A percentile compares a stretch with the other conserved stretches of the same genome.
These are phyloP conservation scores for Eleusine indica DNA, from an alignment of 176 grass and related monocot genomes.

Conservation along the genomic window DNA sequence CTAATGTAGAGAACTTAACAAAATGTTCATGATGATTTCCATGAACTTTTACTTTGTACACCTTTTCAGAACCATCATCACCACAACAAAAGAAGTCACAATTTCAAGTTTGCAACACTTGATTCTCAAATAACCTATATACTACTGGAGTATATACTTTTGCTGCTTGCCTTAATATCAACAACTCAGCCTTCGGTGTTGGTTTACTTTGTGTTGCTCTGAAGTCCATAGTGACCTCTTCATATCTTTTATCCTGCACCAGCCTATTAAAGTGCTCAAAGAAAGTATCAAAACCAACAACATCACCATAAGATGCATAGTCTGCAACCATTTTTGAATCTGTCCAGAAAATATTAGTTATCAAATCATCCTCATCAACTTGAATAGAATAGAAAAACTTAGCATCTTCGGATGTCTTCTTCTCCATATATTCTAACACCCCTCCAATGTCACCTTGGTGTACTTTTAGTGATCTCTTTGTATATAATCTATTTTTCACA, in stretches of 20 bases:
- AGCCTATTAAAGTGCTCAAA: too few species aligned
- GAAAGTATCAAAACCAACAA: background rate
- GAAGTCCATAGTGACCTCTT: background rate
- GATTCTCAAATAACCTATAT: background rate
- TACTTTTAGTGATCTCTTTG: too few species aligned
- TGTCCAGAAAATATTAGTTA: constrained; percentile 7
- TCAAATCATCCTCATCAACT: constrained; percentile 25
- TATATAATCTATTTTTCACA: too few species aligned
- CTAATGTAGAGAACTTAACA: too few species aligned
- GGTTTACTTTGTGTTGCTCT: constrained; percentile 15
- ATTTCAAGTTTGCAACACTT: background rate
- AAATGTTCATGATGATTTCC: too few species aligned
- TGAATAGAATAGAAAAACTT: too few species aligned
- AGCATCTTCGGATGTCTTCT: too few species aligned
- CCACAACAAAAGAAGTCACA: background rate
- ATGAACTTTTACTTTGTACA: too few species aligned
- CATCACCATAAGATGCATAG: background rate
- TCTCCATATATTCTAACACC: too few species aligned
- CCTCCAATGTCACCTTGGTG: too few species aligned
- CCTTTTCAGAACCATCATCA: too few species aligned
- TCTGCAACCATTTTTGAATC: background rate
- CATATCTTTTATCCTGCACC: background rate
- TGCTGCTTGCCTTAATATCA: constrained; percentile 7
- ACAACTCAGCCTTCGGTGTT: background rate
- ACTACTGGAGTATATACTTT: background rate